Conservation (phyloP, 1,284 basidiomycete species). For the Xerocomus amazonicus region DNA sequence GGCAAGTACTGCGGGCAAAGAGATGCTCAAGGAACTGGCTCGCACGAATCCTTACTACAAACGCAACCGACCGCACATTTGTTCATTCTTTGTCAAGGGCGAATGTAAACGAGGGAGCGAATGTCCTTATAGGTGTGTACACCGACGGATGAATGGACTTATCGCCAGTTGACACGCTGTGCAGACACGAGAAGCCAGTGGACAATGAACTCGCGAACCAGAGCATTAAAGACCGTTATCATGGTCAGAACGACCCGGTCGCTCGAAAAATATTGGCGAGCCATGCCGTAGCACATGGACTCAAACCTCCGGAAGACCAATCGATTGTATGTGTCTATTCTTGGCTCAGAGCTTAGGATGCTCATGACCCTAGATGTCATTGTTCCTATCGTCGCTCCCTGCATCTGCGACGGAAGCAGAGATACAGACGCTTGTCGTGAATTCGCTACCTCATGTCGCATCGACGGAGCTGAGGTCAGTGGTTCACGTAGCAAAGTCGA, state of each 20-base stretch:
- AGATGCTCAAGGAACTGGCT: constrained; percentile 93
- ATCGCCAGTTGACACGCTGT: constrained; percentile 2
- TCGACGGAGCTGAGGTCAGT: constrained; percentile 75
- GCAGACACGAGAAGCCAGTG: constrained; percentile 83
- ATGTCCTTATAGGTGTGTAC: constrained; percentile 80
- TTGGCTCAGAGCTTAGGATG: not conserved
- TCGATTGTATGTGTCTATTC: constrained; percentile 62
- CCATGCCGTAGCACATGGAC: constrained; percentile 74
- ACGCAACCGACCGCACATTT: constrained; percentile 90
- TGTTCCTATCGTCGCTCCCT: constrained; percentile 88
- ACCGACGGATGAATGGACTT: not conserved
- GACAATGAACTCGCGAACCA: constrained; percentile 85
- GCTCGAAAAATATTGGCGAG: constrained; percentile 80
- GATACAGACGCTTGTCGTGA: constrained; percentile 73
- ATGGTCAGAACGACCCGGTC: constrained; percentile 88
- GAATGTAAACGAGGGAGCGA: constrained; percentile 88
- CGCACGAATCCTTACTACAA: constrained; percentile 96
- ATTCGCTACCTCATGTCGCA: constrained; percentile 67
- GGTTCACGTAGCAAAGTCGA: constrained; percentile 81
- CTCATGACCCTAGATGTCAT: constrained; percentile 65
- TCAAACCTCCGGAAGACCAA: constrained; percentile 87
- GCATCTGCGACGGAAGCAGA: constrained; percentile 68
- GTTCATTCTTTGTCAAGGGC: constrained; percentile 95
- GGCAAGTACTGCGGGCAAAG: constrained; percentile 80
- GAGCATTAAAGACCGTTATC: constrained; percentile 89